A percentile compares a stretch with the other conserved stretches of the same genome.
Evolutionary conservation across 148 eudicot species (phyloP).

Genomic region (Camellia granthamiana): DNA sequence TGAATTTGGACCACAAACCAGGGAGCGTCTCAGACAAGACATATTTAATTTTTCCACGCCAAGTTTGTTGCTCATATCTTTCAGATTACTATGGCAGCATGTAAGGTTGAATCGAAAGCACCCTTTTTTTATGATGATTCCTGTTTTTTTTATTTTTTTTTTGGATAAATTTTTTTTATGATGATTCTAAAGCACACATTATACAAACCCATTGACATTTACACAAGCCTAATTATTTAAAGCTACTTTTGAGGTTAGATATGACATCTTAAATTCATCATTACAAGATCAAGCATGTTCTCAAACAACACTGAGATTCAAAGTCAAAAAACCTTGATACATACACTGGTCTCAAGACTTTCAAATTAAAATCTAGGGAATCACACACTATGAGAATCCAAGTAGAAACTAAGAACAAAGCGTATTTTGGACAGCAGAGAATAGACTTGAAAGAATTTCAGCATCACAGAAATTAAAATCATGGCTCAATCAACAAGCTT

Average conservation of each 20-base stretch:
- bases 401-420: no score
- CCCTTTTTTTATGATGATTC: no score
- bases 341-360: background rate
- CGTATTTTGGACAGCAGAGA: background rate
- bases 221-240: background rate
- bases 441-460: no score
- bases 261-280: background rate
- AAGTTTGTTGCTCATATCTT: background rate
- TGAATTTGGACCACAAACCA: slow-evolving; percentile 2
- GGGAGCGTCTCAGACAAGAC: background rate
- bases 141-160: no score
- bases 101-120: background rate
- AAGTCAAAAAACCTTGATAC: background rate
- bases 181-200: background rate
- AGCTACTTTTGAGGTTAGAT: background rate
- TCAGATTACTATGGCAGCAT: background rate
- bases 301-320: background rate
- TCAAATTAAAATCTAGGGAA: background rate
- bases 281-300: slow-evolving; percentile 2
- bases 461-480: background rate
- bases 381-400: background rate
- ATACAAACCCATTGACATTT: background rate
- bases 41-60: background rate
- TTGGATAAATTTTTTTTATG: background rate
- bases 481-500: background rate